Evolutionary conservation across 257 asterid species (phyloP), one percentile per base, ranked within the genome.

Genomic region (Penstemon eatonii): DNA sequence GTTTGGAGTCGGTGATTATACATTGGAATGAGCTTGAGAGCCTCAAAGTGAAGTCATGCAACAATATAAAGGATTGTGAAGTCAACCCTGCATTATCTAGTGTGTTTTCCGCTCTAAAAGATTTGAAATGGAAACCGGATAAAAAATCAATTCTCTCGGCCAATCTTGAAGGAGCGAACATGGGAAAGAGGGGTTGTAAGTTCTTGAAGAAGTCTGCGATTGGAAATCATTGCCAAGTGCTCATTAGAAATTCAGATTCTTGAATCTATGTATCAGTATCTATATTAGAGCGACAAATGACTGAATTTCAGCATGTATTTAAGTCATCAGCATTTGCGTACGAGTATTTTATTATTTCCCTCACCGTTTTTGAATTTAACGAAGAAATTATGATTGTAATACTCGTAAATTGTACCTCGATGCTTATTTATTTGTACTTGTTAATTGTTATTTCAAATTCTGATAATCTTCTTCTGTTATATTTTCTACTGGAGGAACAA

Each of bases 111-210:
- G 62, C 67, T 39, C 88, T 90, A 6, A 80, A 76, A 70, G 82
- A 83, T 9, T 72, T 90, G 82, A 85, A 79, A 70, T 90, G 96
- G 96, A 84, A 83, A 46, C 85, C 93, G 3, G 88, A 86, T 60
- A 65, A 86, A 38, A 90, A 73, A 70, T 65, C 84, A 25, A 72
- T 78, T 19, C 76, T 89, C 8, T 75, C 85, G 11, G 76, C 84
- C 13, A 77, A 66, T 73, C 88, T 87, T 52, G 73, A 59, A 1
- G 95, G 96, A 45, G 74, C 82, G 38, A 87, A 91, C 63, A 69
- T 90, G 74, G 84, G 88, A 18, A 87, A 76, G 73, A 81, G 75
- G 70, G 96, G 95, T 40, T 39, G 53, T 19, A 86, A 75, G 75
- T 78, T 82, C 65, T 80, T 87, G 79, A 87, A 84, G 74, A 86